Evolutionary conservation across 768 basidiomycete genomes (phyloP), one percentile per base, ranked within the genome.

Genomic region (Phlebiopsis gigantea): DNA sequence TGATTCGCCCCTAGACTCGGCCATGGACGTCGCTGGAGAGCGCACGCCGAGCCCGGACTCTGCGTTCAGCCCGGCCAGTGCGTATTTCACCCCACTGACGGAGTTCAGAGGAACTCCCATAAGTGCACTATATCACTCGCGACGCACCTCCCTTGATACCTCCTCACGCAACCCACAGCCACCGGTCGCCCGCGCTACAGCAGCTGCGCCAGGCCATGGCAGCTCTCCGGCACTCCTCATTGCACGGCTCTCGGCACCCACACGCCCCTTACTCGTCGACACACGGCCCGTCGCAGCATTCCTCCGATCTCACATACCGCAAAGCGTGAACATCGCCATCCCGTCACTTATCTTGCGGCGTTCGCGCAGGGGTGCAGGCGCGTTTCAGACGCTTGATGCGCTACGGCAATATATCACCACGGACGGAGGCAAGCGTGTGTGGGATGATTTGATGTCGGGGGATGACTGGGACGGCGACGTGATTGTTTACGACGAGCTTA

Each of bases 271-370:
- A 22, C 72, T 96, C 57, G 79, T 96, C 66, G 93, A 97, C 70
- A 91, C 90, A 39, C 83, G 93, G 4, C 83, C 88, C 3, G 76
- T 84, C 19, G 75, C 80, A 0, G 75, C 82, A 9, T 91, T 84
- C 72, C 75, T 85, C 31, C 73, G 82, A 2, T 79, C 77, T 55
- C 90, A 85, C 68, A 70, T 97, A 51, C 68, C 75, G 39, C 74
- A 83, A 61, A 88, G 86, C 68, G 80, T 93, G 58, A 94, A 94
- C 71, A 78, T 97, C 47, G 87, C 87, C 29, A 89, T 97, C 43
- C 93, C 94, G 0, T 88, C 90, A 24, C 82, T 97, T 65, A 93
- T 97, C 65, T 82, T 94, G 63, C 93, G 93, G 69, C 85, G 93
- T 19, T 87, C 80, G 61, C 78, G 83, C 59, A 90, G 88, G 66